Conservation (phyloP, 768 basidiomycete species). For the Mycena polygramma region DNA sequence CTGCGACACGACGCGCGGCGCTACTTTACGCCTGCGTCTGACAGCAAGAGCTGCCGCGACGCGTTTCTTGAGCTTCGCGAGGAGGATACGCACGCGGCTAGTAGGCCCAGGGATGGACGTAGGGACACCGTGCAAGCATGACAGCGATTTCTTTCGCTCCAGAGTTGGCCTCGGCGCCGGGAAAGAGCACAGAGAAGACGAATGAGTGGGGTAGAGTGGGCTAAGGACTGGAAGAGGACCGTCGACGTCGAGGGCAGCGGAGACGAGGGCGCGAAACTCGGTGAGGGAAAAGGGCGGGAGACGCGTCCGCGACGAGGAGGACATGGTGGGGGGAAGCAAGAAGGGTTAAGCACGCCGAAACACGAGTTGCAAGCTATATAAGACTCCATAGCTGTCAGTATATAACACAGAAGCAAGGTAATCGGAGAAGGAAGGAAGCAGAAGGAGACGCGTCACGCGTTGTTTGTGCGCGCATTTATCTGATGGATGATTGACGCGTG, state of each 20-base stretch:
- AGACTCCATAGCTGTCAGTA: too few species aligned
- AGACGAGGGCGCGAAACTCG: slow-evolving; percentile 27
- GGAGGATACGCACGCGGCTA: slow-evolving; percentile 8
- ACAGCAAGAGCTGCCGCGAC: neutral
- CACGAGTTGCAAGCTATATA: too few species aligned
- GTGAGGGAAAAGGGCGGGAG: slow-evolving; percentile 22
- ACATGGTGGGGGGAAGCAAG: too few species aligned
- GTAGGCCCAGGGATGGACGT: neutral
- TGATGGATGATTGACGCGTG: too few species aligned
- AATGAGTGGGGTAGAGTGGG: neutral
- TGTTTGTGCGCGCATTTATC: too few species aligned
- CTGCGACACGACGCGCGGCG: too few species aligned
- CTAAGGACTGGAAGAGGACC: neutral
- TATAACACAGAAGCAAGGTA: too few species aligned
- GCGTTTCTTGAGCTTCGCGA: slow-evolving; percentile 26
- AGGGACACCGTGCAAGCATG: neutral
- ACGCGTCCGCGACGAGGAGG: slow-evolving; percentile 5
- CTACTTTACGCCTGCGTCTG: too few species aligned
- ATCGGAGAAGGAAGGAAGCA: too few species aligned
- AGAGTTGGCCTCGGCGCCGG: neutral
- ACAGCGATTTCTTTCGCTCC: slow-evolving; percentile 10
- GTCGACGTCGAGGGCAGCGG: slow-evolving; percentile 22
- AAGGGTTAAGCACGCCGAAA: too few species aligned
- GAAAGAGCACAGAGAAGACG: too few species aligned
- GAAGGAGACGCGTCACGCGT: too few species aligned